These are phyloP conservation scores for Phytophthora macrochlamydospora DNA, from an alignment of 352 stramenopile genomes.

Conservation along the genomic window DNA sequence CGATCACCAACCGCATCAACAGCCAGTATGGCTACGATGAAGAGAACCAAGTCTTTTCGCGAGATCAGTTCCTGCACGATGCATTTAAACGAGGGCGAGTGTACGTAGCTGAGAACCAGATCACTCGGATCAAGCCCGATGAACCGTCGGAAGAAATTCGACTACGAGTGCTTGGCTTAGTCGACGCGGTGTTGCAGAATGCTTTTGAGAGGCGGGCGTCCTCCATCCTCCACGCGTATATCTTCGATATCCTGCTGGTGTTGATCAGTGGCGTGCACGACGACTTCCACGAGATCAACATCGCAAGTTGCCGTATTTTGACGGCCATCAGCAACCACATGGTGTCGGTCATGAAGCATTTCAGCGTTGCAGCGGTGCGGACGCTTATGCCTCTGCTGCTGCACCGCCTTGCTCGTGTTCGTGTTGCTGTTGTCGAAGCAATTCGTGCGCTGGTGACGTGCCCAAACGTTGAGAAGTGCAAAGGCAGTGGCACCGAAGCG, in stretches of 20 bases:
- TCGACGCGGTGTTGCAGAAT: slow-evolving; percentile 57
- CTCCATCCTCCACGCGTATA: slow-evolving; percentile 82
- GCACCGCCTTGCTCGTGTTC: slow-evolving; percentile 91
- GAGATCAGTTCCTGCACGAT: slow-evolving; percentile 69
- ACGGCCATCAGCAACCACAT: slow-evolving; percentile 64
- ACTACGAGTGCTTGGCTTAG: slow-evolving; percentile 56
- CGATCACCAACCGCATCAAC: slow-evolving; percentile 67
- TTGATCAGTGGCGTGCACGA: slow-evolving; percentile 82
- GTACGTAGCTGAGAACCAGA: slow-evolving; percentile 51
- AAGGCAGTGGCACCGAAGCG: slow-evolving; percentile 93
- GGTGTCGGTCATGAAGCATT: slow-evolving; percentile 94
- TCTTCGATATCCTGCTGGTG: slow-evolving; percentile 77
- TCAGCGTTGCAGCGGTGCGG: slow-evolving; percentile 90
- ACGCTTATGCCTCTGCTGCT: slow-evolving; percentile 78
- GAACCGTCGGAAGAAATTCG: slow-evolving; percentile 85
- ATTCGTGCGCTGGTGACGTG: slow-evolving; percentile 86
- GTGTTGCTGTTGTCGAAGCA: slow-evolving; percentile 83
- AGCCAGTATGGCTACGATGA: slow-evolving; percentile 77
- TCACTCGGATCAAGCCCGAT: slow-evolving; percentile 45
- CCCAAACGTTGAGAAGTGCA: slow-evolving; percentile 91
- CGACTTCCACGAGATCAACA: slow-evolving; percentile 88
- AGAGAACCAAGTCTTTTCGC: slow-evolving; percentile 76
- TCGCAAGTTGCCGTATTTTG: slow-evolving; percentile 67
- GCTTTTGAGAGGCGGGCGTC: slow-evolving; percentile 58
- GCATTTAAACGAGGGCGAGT: slow-evolving; percentile 77